Conservation (phyloP, 805 yeast genomes). For the Barnettozyma sp. region DNA sequence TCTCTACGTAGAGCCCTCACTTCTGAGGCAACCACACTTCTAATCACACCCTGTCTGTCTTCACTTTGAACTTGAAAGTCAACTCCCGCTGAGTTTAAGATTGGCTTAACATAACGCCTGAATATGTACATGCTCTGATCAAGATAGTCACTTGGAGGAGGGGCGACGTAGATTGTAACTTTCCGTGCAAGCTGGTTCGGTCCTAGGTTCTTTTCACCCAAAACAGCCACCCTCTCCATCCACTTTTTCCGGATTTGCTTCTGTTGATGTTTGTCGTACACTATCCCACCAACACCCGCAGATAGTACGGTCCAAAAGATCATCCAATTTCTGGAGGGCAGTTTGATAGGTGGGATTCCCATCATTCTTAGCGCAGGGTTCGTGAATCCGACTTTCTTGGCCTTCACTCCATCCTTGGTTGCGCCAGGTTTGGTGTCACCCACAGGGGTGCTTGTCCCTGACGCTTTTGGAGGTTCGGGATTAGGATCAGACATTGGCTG, state of each 20-base stretch:
- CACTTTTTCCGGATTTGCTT: conserved; percentile 55
- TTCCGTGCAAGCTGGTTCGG: conserved; percentile 60
- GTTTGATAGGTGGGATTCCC: conserved; percentile 71
- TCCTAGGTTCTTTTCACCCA: conserved; percentile 42
- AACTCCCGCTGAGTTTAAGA: conserved; percentile 73
- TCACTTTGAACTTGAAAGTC: conserved; percentile 77
- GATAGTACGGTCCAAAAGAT: conserved; percentile 75
- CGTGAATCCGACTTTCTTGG: conserved; percentile 33
- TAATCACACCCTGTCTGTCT: conserved; percentile 82
- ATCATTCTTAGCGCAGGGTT: conserved; percentile 80
- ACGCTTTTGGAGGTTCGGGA: neutral
- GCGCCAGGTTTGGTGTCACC: conserved; percentile 6
- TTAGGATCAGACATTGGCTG: conserved; percentile 7
- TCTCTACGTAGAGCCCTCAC: conserved; percentile 62
- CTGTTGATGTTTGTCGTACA: conserved; percentile 74
- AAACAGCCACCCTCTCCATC: conserved; percentile 50
- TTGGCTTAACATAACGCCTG: conserved; percentile 77
- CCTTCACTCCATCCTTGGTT: conserved; percentile 6
- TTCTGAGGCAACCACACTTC: conserved; percentile 74
- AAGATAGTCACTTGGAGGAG: conserved; percentile 92
- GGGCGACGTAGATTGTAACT: conserved; percentile 78
- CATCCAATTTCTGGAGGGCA: conserved; percentile 92
- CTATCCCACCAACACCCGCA: conserved; percentile 62
- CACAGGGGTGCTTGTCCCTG: neutral
- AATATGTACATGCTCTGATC: conserved; percentile 69